A percentile compares a stretch with the other conserved stretches of the same genome.
Conservation (phyloP, 2,329 filamentous ascomycete species). For the Penicillium carneum region DNA sequence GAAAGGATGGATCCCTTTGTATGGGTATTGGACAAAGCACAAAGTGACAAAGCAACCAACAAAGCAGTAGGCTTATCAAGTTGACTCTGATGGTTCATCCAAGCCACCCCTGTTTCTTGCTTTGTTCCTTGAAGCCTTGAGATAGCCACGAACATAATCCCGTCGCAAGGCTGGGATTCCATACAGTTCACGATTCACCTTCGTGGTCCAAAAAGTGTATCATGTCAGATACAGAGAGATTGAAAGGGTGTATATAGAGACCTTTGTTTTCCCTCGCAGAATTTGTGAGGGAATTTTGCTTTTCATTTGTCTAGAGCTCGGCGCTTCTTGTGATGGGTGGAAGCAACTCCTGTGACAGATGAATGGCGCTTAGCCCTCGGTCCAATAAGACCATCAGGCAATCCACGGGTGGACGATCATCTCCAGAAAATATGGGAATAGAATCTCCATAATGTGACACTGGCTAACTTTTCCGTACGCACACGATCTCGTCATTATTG, state of each 20-base stretch:
- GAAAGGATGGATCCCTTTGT: constrained; percentile 10
- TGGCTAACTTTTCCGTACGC: constrained; percentile 5
- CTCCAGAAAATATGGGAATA: neutral
- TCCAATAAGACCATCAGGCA: constrained; percentile 8
- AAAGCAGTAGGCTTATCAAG: constrained; percentile 1
- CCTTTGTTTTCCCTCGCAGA: neutral
- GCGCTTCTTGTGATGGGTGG: constrained; percentile 18
- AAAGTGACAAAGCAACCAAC: neutral
- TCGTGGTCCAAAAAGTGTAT: constrained; percentile 1
- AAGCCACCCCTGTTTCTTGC: neutral
- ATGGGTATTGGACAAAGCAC: constrained; percentile 5
- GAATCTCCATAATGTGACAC: constrained; percentile 6
- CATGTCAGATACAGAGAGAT: constrained; percentile 14
- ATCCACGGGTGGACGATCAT: constrained; percentile 7
- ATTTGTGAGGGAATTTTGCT: constrained; percentile 4
- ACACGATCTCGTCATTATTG: constrained; percentile 2
- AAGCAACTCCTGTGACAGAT: constrained; percentile 20
- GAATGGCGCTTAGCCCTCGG: constrained; percentile 18
- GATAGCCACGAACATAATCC: constrained; percentile 7
- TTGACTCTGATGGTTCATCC: neutral
- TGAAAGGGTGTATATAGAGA: constrained; percentile 1
- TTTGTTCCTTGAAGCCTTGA: constrained; percentile 11
- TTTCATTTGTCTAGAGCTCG: constrained; percentile 14
- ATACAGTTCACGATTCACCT: constrained; percentile 12
- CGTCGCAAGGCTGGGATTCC: constrained; percentile 2